Base-by-base conservation (phyloP, 23 red algal genomes). In the Chondrus crispus region DNA sequence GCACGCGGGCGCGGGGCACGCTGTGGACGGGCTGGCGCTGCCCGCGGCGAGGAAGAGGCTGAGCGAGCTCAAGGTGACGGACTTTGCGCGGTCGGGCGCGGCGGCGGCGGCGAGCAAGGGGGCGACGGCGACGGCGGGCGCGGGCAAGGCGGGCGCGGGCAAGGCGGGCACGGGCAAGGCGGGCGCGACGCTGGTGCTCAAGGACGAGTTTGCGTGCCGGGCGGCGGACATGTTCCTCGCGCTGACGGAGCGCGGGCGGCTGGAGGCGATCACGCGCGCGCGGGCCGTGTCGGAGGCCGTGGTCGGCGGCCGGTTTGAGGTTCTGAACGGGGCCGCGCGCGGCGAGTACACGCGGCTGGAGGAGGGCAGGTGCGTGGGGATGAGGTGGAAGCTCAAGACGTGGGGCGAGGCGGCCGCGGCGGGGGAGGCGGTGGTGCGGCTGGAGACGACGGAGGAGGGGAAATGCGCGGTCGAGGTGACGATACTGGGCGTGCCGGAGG, bases 211-310 rank as follows among this genome's bases (percentile, higher is more conserved):
- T 49, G 74, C 62, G 18, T 92, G 89, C 69, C 72, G 76, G 3
- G 77, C 58, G 14, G 55, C 45, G 76, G 89, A 92, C 46, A 62
- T 82, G 89, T 75, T 57, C 47, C 6, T 84, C 41, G 89, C 89
- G 10, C 66, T 92, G 77, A 92, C 89, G 29, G 89, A 92, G 45
- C 35, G 10, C 18, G 36, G 77, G 58, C 80, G 92, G 54, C 47
- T 88, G 83, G 70, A 79, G 42, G 92, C 84, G 30, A 81, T 94
- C 40, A 88, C 82, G 46, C 69, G 92, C 20, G 50, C 57, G 41
- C 46, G 42, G 12, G 83, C 74, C 35, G 71, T 81, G 43, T 82
- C 52, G 11, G 82, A 88, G 20, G 82, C 70, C 36, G 81, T n/a
- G 12, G 92, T 58, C 5, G 92, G 72, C 7, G 92, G 92, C 1